Evolutionary conservation across 805 yeast genomes (phyloP).

Genomic region (Metschnikowia corniflorae): DNA sequence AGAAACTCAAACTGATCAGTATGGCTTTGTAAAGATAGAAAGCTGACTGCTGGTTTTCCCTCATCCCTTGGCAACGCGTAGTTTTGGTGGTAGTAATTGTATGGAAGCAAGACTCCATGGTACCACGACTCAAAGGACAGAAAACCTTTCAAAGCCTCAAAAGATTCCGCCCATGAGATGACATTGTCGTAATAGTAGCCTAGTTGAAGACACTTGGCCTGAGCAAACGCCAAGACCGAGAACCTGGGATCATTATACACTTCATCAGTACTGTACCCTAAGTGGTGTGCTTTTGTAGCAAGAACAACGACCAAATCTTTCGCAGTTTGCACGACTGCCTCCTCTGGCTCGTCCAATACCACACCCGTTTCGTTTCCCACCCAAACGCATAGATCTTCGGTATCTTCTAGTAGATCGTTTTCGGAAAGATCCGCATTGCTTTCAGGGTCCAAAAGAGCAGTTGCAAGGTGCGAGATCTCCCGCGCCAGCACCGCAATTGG

Average conservation of each 20-base stretch:
- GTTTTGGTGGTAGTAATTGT: conserved; percentile 26
- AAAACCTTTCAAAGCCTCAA: conserved; percentile 16
- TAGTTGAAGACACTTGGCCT: conserved; percentile 15
- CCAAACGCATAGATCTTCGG: conserved; percentile 10
- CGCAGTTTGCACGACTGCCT: conserved; percentile 10
- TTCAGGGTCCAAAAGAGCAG: conserved; percentile 3
- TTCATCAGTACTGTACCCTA: neutral
- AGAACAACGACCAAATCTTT: conserved; percentile 4
- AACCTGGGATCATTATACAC: neutral
- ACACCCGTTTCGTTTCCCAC: conserved; percentile 3
- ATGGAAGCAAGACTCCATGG: conserved; percentile 27
- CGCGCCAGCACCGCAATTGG: conserved; percentile 8
- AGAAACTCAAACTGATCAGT: conserved; percentile 22
- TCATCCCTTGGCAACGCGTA: conserved; percentile 18
- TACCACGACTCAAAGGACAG: conserved; percentile 26
- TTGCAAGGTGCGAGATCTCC: conserved; percentile 5
- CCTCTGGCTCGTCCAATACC: neutral
- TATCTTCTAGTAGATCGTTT: conserved; percentile 11
- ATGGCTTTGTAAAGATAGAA: conserved; percentile 12
- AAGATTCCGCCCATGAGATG: conserved; percentile 6
- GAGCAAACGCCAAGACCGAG: conserved; percentile 9
- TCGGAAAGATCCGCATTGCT: neutral
- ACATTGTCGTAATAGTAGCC: conserved; percentile 17
- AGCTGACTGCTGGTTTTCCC: conserved; percentile 8
- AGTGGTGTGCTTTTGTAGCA: conserved; percentile 5